These are phyloP conservation scores for Agaricales sp. DNA, from an alignment of 1,284 basidiomycete species.

Conservation along the genomic window DNA sequence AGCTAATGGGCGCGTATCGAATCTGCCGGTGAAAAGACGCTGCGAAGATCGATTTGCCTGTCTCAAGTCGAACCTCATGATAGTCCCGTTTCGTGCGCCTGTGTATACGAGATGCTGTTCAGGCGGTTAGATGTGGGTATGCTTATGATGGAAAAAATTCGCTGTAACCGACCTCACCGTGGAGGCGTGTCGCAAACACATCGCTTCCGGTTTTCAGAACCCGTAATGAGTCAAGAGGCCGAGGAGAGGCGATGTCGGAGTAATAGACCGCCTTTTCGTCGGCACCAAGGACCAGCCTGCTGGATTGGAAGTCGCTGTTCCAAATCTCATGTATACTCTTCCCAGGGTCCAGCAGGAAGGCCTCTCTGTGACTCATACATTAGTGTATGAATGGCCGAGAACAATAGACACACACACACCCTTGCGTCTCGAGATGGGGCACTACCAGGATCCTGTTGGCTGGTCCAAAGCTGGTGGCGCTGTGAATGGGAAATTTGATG, in stretches of 20 bases:
- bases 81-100: slow-evolving; percentile 50
- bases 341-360: slow-evolving; percentile 21
- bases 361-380: slow-evolving; percentile 17
- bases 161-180: slow-evolving; percentile 26
- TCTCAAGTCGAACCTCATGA: slow-evolving; percentile 53
- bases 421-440: slow-evolving; percentile 26
- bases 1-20: slow-evolving; percentile 9
- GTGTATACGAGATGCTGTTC: slow-evolving; percentile 44
- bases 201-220: slow-evolving; percentile 45
- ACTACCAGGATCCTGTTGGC: slow-evolving; percentile 31
- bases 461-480: slow-evolving; percentile 44
- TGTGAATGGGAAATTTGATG: slow-evolving; percentile 14
- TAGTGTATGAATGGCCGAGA: neutral
- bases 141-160: slow-evolving; percentile 5
- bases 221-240: slow-evolving; percentile 16
- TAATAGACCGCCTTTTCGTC: slow-evolving; percentile 39
- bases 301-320: slow-evolving; percentile 37
- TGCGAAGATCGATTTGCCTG: slow-evolving; percentile 22
- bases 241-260: slow-evolving; percentile 33
- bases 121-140: slow-evolving; percentile 2
- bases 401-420: slow-evolving; percentile 20
- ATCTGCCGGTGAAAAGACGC: slow-evolving; percentile 29
- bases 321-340: slow-evolving; percentile 46
- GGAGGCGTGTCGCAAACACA: slow-evolving; percentile 45
- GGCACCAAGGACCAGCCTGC: slow-evolving; percentile 48